A percentile compares a stretch with the other conserved stretches of the same genome.
phyloP scores from a whole-genome alignment of 805 yeast species.

The Wickerhamiella bombiphila region DNA sequence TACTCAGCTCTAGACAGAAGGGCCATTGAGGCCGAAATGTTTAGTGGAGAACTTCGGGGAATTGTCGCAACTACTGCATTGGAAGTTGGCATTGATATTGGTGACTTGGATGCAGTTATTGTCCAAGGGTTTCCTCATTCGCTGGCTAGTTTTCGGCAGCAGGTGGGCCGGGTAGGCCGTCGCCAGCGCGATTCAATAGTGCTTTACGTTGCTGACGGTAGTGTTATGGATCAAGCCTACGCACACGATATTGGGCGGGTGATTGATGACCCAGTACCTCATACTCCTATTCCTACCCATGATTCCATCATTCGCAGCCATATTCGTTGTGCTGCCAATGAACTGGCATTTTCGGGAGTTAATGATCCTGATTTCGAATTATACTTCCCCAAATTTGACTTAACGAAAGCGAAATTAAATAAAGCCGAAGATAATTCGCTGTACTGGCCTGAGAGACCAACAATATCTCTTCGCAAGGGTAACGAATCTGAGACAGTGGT shows the following conservation, averaged over 20 bases:
- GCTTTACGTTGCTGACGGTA: conserved; percentile 59
- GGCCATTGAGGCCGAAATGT: conserved; percentile 79
- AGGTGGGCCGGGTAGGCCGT: conserved; percentile 94
- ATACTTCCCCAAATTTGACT: conserved; percentile 35
- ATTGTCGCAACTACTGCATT: conserved; percentile 90
- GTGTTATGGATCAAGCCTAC: conserved; percentile 77
- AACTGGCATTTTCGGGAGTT: conserved; percentile 42
- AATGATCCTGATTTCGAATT: conserved; percentile 29
- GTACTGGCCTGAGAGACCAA: conserved; percentile 62
- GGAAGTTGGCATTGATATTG: conserved; percentile 91
- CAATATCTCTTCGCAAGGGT: conserved; percentile 66
- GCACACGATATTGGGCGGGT: conserved; percentile 52
- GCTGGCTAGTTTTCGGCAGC: conserved; percentile 80
- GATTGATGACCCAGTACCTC: conserved; percentile 39
- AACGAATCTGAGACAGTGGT: conserved; percentile 78
- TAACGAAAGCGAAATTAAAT: not conserved
- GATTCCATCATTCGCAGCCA: conserved; percentile 57
- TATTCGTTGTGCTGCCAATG: conserved; percentile 89
- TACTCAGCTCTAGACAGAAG: conserved; percentile 78
- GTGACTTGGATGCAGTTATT: conserved; percentile 79
- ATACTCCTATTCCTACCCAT: conserved; percentile 44
- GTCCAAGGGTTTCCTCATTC: conserved; percentile 89
- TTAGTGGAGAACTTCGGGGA: conserved; percentile 68
- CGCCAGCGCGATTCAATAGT: conserved; percentile 70
- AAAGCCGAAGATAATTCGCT: conserved; percentile 27